Conservation (phyloP, 164 flowering plant species). For the Aristolochia fimbriata region DNA sequence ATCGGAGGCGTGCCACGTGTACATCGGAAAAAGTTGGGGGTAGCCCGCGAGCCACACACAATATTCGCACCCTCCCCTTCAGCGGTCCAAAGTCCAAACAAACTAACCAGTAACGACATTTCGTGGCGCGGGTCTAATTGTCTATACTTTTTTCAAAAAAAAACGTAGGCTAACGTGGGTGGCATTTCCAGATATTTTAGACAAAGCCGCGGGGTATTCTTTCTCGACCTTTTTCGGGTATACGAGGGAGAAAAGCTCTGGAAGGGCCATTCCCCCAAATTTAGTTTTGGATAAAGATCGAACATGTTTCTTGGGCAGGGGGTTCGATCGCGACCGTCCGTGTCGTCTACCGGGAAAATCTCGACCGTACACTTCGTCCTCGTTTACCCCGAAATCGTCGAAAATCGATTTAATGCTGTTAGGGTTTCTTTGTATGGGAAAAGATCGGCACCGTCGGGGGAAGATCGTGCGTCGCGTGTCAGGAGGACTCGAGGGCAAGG, state of each 20-base stretch:
- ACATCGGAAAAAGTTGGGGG: too few species aligned
- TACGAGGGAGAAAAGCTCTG: too few species aligned
- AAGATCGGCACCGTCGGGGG: too few species aligned
- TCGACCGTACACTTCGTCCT: conserved; percentile 10
- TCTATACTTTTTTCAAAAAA: background rate
- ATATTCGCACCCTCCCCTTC: too few species aligned
- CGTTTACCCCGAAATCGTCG: conserved; percentile 17
- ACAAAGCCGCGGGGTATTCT: background rate
- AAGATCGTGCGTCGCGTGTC: too few species aligned
- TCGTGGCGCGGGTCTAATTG: background rate
- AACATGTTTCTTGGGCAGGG: too few species aligned
- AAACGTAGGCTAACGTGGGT: background rate
- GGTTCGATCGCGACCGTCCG: conserved; percentile 16
- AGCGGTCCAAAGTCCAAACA: too few species aligned
- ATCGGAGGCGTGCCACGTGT: too few species aligned
- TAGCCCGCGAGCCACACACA: too few species aligned
- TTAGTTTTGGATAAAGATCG: background rate
- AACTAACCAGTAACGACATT: background rate
- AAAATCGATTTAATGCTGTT: conserved; percentile 7
- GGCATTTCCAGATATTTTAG: background rate
- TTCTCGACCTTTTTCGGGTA: background rate
- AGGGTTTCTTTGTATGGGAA: background rate
- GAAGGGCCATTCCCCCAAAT: conserved; percentile 1
- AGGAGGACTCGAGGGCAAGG: background rate
- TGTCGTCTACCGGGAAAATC: background rate